A percentile compares a stretch with the other conserved stretches of the same genome.
Evolutionary conservation across 805 yeast genomes (phyloP).

Genomic region (Lachancea dasiensis): DNA sequence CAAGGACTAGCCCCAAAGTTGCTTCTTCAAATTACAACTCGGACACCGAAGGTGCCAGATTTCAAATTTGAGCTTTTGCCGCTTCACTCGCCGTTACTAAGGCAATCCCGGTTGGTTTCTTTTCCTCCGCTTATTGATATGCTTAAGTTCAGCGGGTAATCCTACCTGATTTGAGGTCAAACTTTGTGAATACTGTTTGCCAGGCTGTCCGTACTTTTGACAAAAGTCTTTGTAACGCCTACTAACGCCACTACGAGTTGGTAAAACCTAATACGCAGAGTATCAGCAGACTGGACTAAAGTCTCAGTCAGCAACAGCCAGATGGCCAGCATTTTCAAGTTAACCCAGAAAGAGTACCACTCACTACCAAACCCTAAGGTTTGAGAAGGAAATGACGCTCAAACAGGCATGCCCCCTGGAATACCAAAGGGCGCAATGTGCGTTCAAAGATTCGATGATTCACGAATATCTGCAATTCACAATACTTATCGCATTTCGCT

Average conservation of each 20-base stretch:
- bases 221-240: constrained; percentile 11
- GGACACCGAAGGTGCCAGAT: constrained; percentile 36
- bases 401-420: constrained; percentile 37
- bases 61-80: constrained; percentile 39
- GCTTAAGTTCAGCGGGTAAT: constrained; percentile 42
- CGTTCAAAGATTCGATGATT: constrained; percentile 43
- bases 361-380: constrained; percentile 32
- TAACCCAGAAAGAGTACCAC: constrained; percentile 30
- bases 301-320: constrained; percentile 17
- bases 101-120: constrained; percentile 43
- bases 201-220: constrained; percentile 11
- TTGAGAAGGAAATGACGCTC: constrained; percentile 38
- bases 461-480: constrained; percentile 35
- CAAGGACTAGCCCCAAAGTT: constrained; percentile 31
- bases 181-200: constrained; percentile 24
- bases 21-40: constrained; percentile 38
- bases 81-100: constrained; percentile 41
- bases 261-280: constrained; percentile 23
- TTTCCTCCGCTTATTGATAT: constrained; percentile 42
- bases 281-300: constrained; percentile 16
- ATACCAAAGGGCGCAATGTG: constrained; percentile 41
- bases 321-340: constrained; percentile 31
- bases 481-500: constrained; percentile 41
- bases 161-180: constrained; percentile 38
- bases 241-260: constrained; percentile 16